A percentile compares a stretch with the other conserved stretches of the same genome.
phyloP scores from a whole-genome alignment of 495 filamentous ascomycete genomes.

The Daldinia grandis region DNA sequence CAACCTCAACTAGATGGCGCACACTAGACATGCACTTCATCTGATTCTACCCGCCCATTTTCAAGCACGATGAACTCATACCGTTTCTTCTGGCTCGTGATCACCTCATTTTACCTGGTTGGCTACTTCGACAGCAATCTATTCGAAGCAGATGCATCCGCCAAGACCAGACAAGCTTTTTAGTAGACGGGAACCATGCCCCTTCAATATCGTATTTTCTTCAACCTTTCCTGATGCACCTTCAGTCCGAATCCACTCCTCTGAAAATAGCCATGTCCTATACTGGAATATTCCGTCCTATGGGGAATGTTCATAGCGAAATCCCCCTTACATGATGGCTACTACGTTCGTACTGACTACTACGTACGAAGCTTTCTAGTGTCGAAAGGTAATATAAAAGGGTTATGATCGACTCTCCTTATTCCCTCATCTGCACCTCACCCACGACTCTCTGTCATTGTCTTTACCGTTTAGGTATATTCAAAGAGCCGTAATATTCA shows the following conservation, averaged over 20 bases:
- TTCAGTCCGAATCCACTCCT: background rate
- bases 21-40: background rate
- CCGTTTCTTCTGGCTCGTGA: background rate
- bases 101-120: background rate
- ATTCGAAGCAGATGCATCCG: background rate
- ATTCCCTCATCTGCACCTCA: background rate
- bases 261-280: background rate
- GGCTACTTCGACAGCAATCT: background rate
- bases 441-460: too few species aligned
- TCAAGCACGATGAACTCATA: background rate
- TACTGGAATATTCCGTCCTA: background rate
- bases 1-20: background rate
- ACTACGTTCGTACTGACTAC: background rate
- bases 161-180: slow-evolving; percentile 8
- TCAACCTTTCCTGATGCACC: background rate
- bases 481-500: background rate
- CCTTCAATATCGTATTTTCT: slow-evolving; percentile 2
- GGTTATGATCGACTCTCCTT: background rate
- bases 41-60: background rate
- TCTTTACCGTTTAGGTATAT: background rate
- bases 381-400: background rate
- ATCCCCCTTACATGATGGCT: background rate
- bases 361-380: background rate
- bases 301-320: background rate
- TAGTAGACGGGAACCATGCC: background rate